Evolutionary conservation across 495 filamentous ascomycete genomes (phyloP), one percentile per base, ranked within the genome.

Genomic region (Tuber melanosporum): DNA sequence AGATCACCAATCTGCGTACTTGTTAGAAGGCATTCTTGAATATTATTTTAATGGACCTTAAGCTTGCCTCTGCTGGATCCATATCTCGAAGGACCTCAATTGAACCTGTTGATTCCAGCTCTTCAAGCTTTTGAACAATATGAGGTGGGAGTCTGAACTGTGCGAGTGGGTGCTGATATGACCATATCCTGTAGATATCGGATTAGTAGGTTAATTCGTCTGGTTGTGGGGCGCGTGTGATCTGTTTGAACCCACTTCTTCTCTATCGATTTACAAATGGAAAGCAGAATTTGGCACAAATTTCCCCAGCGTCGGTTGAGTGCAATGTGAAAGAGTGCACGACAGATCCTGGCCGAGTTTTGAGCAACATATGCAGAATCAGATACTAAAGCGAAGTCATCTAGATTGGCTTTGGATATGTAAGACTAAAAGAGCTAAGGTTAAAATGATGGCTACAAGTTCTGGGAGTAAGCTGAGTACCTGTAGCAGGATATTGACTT

Each of bases 271-370:
- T 97, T 97, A 85, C 95, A 95, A 74, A 99, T 85, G 9, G 92
- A 93, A 71, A 97, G 84, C 62, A 99, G 85, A 14, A 98, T 93
- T 36, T 94, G 87, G 80, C 95, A 98, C 83, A 98, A 93, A 79
- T 95, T 90, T 12, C 95, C 95, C 95, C 95, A 99, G 75, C 92
- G 88, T 52, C 96, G 87, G 82, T 97, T 98, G 72, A 99, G 85
- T 4, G 95, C 94, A 80, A 98, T 97, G 93, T 97, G 96, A 85
- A 99, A 99, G 10, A 99, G 85, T 22, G 95, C 92, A 74, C 95
- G 89, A 83, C 94, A 97, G 73, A 99, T 98, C 83, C 95, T 91
- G 3, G 93, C 93, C 17, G 96, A 89, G 82, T 98, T 97, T 84
- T 99, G 95, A 2, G 96, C 92, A 43, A 99, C 93, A 84, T 99